These are phyloP conservation scores for Paxillus ammoniavirescens DNA, from an alignment of 768 basidiomycete species.

Conservation along the genomic window DNA sequence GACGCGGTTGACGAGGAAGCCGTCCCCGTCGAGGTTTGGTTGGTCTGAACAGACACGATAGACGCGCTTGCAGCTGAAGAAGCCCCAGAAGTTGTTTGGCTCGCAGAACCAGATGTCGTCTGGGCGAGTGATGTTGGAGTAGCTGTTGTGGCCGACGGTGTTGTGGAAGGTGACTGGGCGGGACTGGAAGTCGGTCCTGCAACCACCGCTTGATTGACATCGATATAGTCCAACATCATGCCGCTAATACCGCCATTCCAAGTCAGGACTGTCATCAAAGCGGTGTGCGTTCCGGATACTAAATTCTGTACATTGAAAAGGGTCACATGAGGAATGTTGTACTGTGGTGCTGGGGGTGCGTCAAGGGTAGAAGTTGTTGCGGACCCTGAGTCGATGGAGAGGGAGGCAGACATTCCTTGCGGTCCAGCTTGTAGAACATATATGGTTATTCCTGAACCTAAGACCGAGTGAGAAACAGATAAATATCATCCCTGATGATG, in stretches of 20 bases:
- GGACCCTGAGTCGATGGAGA: slow-evolving; percentile 22
- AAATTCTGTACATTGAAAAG: slow-evolving; percentile 23
- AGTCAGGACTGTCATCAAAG: slow-evolving; percentile 22
- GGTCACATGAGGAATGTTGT: slow-evolving; percentile 19
- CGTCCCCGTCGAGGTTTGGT: slow-evolving; percentile 5
- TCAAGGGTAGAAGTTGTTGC: slow-evolving; percentile 21
- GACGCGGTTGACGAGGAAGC: slow-evolving; percentile 12
- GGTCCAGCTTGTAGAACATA: slow-evolving; percentile 28
- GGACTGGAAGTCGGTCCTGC: slow-evolving; percentile 1
- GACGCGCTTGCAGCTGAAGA: not conserved
- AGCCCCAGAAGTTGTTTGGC: not conserved
- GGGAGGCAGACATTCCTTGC: slow-evolving; percentile 26
- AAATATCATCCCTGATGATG: no score
- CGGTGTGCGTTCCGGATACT: slow-evolving; percentile 21
- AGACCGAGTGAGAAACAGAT: not conserved
- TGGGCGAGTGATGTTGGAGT: not conserved
- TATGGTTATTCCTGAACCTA: slow-evolving; percentile 29
- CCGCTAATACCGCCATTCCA: slow-evolving; percentile 26
- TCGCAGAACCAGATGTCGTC: not conserved
- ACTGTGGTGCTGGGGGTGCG: slow-evolving; percentile 22
- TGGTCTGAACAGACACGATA: slow-evolving; percentile 5
- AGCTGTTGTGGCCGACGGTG: not conserved
- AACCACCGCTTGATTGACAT: slow-evolving; percentile 23
- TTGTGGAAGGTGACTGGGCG: slow-evolving; percentile 6
- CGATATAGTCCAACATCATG: slow-evolving; percentile 30